phyloP scores from a whole-genome alignment of 169 alveolate species.

The Cryptosporidium xiaoi region DNA sequence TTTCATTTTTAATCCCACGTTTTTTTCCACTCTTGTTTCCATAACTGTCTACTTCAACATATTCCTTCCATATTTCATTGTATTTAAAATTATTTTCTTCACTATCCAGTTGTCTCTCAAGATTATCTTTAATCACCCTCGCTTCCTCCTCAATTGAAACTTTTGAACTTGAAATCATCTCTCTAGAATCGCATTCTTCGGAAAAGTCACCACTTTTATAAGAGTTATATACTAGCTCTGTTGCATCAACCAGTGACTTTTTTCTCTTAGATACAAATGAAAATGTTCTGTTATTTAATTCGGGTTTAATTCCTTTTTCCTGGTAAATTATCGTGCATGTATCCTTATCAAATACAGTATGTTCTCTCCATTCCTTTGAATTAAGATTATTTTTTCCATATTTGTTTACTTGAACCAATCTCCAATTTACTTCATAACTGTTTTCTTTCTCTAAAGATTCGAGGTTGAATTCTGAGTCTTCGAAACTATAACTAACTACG shows the following conservation, averaged over 20 bases:
- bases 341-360: constrained; percentile 11
- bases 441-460: background rate
- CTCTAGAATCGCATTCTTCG: background rate
- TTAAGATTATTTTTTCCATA: constrained; percentile 46
- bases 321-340: background rate
- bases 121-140: background rate
- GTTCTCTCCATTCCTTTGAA: constrained; percentile 51
- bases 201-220: constrained; percentile 17
- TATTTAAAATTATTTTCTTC: background rate
- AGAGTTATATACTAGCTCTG: constrained; percentile 12
- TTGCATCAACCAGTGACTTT: constrained; percentile 1
- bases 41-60: constrained; percentile 25
- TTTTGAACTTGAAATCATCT: background rate
- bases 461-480: constrained; percentile 44
- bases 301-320: constrained; percentile 15
- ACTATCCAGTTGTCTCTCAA: background rate
- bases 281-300: background rate
- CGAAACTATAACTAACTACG: constrained; percentile 18
- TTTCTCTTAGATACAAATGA: background rate
- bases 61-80: constrained; percentile 19
- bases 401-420: constrained; percentile 12
- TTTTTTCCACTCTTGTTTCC: constrained; percentile 58
- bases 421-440: background rate
- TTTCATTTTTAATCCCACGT: constrained; percentile 4
- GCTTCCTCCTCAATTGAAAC: background rate